phyloP scores from a whole-genome alignment of 2,329 filamentous ascomycete genomes.

The Fusarium staphyleae region DNA sequence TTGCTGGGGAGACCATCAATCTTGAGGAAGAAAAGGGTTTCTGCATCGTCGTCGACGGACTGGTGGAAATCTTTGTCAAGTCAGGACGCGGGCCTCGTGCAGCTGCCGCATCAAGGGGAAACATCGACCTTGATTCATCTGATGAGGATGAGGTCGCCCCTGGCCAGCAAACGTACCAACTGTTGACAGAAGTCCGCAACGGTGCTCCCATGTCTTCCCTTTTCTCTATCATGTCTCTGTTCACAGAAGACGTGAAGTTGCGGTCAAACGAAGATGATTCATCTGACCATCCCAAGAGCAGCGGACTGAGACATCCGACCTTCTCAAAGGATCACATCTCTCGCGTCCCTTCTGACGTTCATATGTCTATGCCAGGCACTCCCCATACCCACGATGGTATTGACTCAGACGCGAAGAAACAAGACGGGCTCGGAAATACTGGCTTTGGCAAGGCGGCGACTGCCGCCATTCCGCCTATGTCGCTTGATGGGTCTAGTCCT shows the following conservation, averaged over 20 bases:
- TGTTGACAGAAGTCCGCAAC: conserved; percentile 96
- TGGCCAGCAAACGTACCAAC: conserved; percentile 85
- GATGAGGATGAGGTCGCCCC: conserved; percentile 73
- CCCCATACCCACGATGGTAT: conserved; percentile 47
- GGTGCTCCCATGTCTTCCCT: conserved; percentile 98
- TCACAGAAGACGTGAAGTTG: conserved; percentile 92
- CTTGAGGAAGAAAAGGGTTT: conserved; percentile 98
- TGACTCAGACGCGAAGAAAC: conserved; percentile 23
- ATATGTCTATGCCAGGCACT: conserved; percentile 49
- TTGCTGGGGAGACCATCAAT: conserved; percentile 93
- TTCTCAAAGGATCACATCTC: conserved; percentile 33
- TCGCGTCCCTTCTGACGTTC: conserved; percentile 29
- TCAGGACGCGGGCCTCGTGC: conserved; percentile 67
- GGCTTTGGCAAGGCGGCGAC: conserved; percentile 21
- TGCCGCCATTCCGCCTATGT: conserved; percentile 75
- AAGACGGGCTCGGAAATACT: conserved; percentile 20
- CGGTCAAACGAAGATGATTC: conserved; percentile 70
- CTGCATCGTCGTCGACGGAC: conserved; percentile 93
- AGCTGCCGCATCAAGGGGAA: conserved; percentile 33
- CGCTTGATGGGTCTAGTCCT: conserved; percentile 62
- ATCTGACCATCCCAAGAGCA: conserved; percentile 34
- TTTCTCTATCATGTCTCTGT: conserved; percentile 95
- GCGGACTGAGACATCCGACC: conserved; percentile 42
- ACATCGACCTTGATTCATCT: conserved; percentile 50
- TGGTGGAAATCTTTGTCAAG: conserved; percentile 98